phyloP scores from a whole-genome alignment of 805 yeast species.

The Aciculoconidium aculeatum region DNA sequence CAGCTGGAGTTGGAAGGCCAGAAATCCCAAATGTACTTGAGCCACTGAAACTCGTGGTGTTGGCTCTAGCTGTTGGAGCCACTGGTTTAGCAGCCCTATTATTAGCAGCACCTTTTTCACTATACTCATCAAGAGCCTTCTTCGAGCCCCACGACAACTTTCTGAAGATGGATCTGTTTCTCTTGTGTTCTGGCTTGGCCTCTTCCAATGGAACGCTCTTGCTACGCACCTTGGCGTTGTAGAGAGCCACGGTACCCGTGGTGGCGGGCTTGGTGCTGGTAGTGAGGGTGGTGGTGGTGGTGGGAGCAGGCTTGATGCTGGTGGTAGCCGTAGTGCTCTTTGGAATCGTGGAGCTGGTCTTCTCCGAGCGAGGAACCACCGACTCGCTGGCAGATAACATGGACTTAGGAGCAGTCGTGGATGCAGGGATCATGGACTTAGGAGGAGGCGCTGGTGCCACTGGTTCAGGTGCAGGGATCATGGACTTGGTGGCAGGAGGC shows the following conservation, averaged over 20 bases:
- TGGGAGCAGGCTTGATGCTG: constrained; percentile 9
- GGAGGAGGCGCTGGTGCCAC: constrained; percentile 3
- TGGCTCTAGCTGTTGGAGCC: too few species aligned
- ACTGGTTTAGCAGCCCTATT: constrained; percentile 2
- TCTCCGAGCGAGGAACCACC: too few species aligned
- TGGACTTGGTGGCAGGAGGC: constrained; percentile 1
- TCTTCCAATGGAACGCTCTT: constrained; percentile 38
- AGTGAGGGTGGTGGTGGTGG: constrained; percentile 15
- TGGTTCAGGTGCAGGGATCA: too few species aligned
- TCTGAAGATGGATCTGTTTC: constrained; percentile 39
- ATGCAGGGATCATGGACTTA: background rate
- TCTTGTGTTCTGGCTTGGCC: constrained; percentile 19
- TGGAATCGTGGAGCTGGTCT: too few species aligned
- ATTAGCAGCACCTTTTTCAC: constrained; percentile 1
- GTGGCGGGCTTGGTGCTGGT: constrained; percentile 8
- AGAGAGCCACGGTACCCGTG: background rate
- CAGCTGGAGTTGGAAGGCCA: constrained; percentile 7
- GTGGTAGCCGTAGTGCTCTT: too few species aligned
- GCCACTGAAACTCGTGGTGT: background rate
- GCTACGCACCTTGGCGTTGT: too few species aligned
- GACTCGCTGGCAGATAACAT: constrained; percentile 30
- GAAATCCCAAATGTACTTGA: constrained; percentile 1
- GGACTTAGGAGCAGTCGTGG: constrained; percentile 13
- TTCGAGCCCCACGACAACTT: constrained; percentile 47
- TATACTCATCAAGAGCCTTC: constrained; percentile 27